Percentiles rank a stretch among this genome's conserved stretches.
Evolutionary conservation across 116 monocot genomes (phyloP).

Genomic region (Posidonia oceanica): DNA sequence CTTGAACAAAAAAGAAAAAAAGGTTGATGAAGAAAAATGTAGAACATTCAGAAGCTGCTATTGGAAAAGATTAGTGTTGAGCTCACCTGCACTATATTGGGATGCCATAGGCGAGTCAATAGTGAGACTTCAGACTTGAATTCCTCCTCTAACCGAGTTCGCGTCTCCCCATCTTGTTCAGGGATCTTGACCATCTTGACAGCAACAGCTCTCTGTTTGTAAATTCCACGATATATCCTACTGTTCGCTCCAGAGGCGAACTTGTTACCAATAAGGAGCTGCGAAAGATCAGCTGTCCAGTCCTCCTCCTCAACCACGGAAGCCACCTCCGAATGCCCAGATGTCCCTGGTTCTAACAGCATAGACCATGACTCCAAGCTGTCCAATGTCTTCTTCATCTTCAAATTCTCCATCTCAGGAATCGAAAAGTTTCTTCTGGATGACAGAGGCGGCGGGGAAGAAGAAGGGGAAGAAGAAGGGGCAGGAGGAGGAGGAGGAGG

Average conservation of each 20-base stretch:
- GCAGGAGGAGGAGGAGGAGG: conserved; percentile 2
- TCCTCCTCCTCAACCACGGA: conserved; percentile 34
- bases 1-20: too few relatives aligned
- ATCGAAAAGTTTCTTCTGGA: conserved; percentile 11
- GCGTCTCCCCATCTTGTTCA: conserved; percentile 48
- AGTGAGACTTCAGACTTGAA: conserved; percentile 81
- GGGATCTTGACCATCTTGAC: conserved; percentile 85
- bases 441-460: conserved; percentile 8
- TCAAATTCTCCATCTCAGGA: conserved; percentile 48
- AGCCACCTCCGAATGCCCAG: conserved; percentile 11
- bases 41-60: not conserved
- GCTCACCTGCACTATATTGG: conserved; percentile 80
- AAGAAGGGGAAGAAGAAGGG: conserved; percentile 2
- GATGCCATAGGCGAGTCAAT: conserved; percentile 75
- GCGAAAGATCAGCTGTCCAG: conserved; percentile 93
- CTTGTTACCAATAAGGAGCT: conserved; percentile 84
- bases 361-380: conserved; percentile 92
- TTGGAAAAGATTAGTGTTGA: not conserved
- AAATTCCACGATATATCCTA: conserved; percentile 85
- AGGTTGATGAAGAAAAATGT: not conserved
- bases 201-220: conserved; percentile 80
- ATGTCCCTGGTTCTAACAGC: conserved; percentile 52
- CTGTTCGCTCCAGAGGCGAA: conserved; percentile 88
- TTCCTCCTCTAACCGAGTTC: conserved; percentile 49
- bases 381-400: conserved; percentile 65